Evolutionary conservation across 768 basidiomycete species (phyloP), one percentile per base, ranked within the genome.

Genomic region (Gyrodon lividus): DNA sequence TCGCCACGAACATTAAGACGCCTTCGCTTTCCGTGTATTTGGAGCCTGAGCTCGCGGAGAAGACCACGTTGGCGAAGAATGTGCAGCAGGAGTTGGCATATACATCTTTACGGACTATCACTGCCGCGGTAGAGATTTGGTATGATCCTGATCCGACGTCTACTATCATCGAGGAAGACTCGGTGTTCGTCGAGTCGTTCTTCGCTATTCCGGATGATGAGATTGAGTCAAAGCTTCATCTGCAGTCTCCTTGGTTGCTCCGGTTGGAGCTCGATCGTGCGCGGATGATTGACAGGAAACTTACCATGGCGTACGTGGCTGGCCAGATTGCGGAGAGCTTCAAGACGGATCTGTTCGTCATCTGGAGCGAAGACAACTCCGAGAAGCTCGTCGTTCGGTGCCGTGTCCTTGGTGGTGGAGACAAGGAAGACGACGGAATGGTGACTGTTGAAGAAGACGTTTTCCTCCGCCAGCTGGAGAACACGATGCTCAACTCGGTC

Each of bases 121-220:
- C 96, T 0, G 85, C 92, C 3, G 89, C 92, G 10, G 93, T 97
- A 24, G 95, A 98, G 70, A 98, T 99, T 57, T 95, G 92, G 84
- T 98, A 97, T 63, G 97, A 99, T 66, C 97, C 97, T 0, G 86
- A 95, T 64, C 88, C 92, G 16, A 83, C 78, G 6, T 82, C 88
- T 0, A 98, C 97, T 24, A 87, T 96, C 69, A 97, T 99, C 68
- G 94, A 96, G 58, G 97, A 98, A 59, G 97, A 99, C 69, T 75
- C 81, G 20, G 83, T 94, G 20, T 98, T 99, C 66, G 97, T 99
- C 50, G 92, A 97, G 63, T 94, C 94, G 0, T 98, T 98, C 89
- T 99, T 98, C 69, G 96, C 95, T 48, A 98, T 98, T 66, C 97
- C 97, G 6, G 97, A 98, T 61, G 94, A 98, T 65, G 92, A 95